Base-by-base conservation (phyloP, 1,139 yeast species). In the Kurtzmaniella quercitrusa region DNA sequence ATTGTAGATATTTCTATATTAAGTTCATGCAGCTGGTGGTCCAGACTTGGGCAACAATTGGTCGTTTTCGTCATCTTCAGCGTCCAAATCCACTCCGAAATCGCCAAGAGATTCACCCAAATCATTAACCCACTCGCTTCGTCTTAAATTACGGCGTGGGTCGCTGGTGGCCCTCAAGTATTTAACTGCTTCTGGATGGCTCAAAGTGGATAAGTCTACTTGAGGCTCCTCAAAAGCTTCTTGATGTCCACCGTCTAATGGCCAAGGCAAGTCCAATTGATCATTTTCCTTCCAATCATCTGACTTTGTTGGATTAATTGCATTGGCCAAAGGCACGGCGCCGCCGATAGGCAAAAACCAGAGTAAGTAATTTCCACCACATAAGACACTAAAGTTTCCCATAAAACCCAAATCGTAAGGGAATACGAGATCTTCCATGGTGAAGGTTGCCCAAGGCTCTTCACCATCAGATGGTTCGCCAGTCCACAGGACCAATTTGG, bases 11-110 rank as follows among this genome's bases (percentile, higher is more conserved):
- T 10, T 27, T 27, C 31, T 27, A 27, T 6, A 27, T 27, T 27
- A 10, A 27, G 3, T 6, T 27, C 14, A 11, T 27, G 23, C 23
- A 8, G 23, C 7, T 27, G 12, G 31, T 11, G 31, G 5, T 27
- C 31, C 19, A 14, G 38, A 36, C 19, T 19, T 21, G 19, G 38
- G 27, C 14, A 36, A 19, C 14, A 36, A 19, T 36, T 39, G 41
- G 38, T 56, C 60, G 42, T 58, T 46, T 51, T 60, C 54, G 39
- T 49, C 56, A 41, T 62, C 65, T 52, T 82, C 90, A 1, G 82
- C 79, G 2, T 82, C 89, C 3, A 81, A 50, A 58, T 91, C 97
- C 2, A 93, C 98, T 1, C 98, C 98, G 60, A 80, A 90, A 62
- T 89, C 96, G 38, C 75, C 75, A 43, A 93, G 66, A 4, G 77